phyloP scores from a whole-genome alignment of 495 filamentous ascomycete genomes.

The Penicillium waksmanii region DNA sequence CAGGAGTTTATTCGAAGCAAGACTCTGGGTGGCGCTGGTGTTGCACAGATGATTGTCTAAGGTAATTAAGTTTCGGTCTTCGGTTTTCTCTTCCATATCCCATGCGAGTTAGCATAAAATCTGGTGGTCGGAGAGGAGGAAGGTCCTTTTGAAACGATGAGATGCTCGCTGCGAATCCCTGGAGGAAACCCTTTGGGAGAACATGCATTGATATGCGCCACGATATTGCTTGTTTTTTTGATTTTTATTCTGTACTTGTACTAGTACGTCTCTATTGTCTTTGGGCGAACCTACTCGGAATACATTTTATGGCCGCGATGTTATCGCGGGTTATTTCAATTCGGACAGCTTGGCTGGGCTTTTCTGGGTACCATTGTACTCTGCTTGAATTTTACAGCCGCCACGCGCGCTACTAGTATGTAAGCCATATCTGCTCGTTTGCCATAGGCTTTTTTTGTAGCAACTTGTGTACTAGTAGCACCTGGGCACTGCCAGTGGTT shows the following conservation, averaged over 20 bases:
- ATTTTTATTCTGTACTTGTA: slow-evolving; percentile 34
- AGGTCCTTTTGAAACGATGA: slow-evolving; percentile 21
- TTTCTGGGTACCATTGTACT: not conserved
- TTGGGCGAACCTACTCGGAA: slow-evolving; percentile 13
- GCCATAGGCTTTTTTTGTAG: too few species aligned
- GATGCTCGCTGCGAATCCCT: slow-evolving; percentile 30
- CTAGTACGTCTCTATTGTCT: slow-evolving; percentile 28
- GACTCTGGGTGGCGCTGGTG: slow-evolving; percentile 90
- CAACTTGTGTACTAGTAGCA: too few species aligned
- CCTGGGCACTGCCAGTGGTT: too few species aligned
- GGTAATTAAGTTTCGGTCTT: slow-evolving; percentile 11
- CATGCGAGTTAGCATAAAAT: slow-evolving; percentile 3
- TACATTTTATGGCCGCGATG: slow-evolving; percentile 13
- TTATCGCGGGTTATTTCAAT: slow-evolving; percentile 17
- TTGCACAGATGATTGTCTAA: slow-evolving; percentile 98
- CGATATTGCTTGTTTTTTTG: slow-evolving; percentile 22
- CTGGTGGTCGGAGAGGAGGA: slow-evolving; percentile 6
- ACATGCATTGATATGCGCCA: slow-evolving; percentile 34
- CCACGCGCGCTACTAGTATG: too few species aligned
- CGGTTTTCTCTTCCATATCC: slow-evolving; percentile 2
- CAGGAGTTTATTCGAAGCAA: slow-evolving; percentile 97
- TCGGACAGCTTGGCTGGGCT: too few species aligned
- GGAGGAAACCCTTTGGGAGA: slow-evolving; percentile 17
- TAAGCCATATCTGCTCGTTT: too few species aligned
- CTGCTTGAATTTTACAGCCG: slow-evolving; percentile 4